Evolutionary conservation across 2,329 filamentous ascomycete genomes (phyloP).

Genomic region (Fusarium chaquense): DNA sequence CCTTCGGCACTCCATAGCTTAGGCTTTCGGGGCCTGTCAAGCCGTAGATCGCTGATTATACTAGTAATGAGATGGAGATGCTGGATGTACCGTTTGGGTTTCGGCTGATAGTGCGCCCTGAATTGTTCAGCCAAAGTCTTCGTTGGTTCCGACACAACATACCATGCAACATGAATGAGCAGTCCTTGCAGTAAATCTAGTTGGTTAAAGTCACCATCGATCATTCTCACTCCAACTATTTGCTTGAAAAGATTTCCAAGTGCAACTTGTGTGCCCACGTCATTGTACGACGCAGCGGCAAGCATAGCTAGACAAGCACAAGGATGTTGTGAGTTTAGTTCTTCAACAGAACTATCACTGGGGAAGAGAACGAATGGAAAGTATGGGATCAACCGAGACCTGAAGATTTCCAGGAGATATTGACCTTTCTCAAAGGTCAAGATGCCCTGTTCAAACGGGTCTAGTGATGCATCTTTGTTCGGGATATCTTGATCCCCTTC

Average conservation of each 20-base stretch:
- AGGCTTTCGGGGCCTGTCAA: slow-evolving; percentile 46
- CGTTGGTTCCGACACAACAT: rapidly evolving
- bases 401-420: slow-evolving; percentile 36
- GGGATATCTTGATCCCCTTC: not conserved
- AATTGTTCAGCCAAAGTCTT: not conserved
- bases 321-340: slow-evolving; percentile 39
- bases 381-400: slow-evolving; percentile 40
- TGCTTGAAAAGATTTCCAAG: slow-evolving; percentile 46
- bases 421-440: slow-evolving; percentile 31
- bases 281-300: slow-evolving; percentile 37
- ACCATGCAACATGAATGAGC: slow-evolving; percentile 51
- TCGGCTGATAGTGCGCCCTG: slow-evolving; percentile 51
- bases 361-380: slow-evolving; percentile 50
- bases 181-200: slow-evolving; percentile 50
- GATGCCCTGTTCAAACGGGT: slow-evolving; percentile 41
- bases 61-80: slow-evolving; percentile 48
- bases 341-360: slow-evolving; percentile 7
- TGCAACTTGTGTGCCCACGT: slow-evolving; percentile 32
- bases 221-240: slow-evolving; percentile 35
- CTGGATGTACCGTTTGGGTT: slow-evolving; percentile 47
- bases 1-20: slow-evolving; percentile 46
- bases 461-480: slow-evolving; percentile 21
- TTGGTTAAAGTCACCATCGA: slow-evolving; percentile 37
- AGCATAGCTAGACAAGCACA: slow-evolving; percentile 47
- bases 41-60: slow-evolving; percentile 49